These are phyloP conservation scores for Linum lewisii DNA, from an alignment of 345 rosid genomes.

Conservation along the genomic window DNA sequence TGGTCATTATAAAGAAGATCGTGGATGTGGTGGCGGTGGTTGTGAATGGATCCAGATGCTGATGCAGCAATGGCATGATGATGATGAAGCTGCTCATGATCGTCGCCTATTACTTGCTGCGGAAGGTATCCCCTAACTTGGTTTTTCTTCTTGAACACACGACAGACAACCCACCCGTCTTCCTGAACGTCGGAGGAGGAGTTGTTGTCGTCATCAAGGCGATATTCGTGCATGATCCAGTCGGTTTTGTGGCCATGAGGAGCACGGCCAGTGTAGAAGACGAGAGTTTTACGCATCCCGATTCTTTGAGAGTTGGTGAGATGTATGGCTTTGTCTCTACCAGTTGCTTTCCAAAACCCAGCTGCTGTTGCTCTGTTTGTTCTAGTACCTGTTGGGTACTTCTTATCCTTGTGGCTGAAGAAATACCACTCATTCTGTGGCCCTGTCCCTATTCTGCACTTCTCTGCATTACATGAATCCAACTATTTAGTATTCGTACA, in stretches of 20 bases:
- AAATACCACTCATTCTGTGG: constrained; percentile 98
- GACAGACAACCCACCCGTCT: constrained; percentile 62
- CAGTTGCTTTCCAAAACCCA: constrained; percentile 99
- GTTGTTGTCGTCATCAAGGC: constrained; percentile 43
- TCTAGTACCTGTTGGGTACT: constrained; percentile 93
- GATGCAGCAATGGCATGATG: constrained; percentile 18
- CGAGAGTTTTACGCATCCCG: constrained; percentile 96
- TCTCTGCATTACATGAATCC: constrained; percentile 37
- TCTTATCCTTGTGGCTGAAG: constrained; percentile 99
- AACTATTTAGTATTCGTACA: too few species aligned
- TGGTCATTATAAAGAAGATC: constrained; percentile 24
- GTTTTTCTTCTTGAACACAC: constrained; percentile 74
- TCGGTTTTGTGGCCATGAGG: constrained; percentile 98
- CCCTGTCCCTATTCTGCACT: constrained; percentile 87
- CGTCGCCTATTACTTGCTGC: constrained; percentile 18
- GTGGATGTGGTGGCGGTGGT: constrained; percentile 13
- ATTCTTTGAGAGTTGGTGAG: constrained; percentile 61
- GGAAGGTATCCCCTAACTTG: constrained; percentile 45
- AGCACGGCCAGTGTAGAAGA: constrained; percentile 95
- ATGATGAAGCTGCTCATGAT: constrained; percentile 30
- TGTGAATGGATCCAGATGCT: constrained; percentile 15
- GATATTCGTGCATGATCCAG: constrained; percentile 99
- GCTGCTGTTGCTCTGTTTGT: constrained; percentile 95
- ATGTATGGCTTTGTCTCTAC: constrained; percentile 93
- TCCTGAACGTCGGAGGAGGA: constrained; percentile 49